Base-by-base conservation (phyloP, 805 yeast genomes). In the Teunomyces funiuensis region DNA sequence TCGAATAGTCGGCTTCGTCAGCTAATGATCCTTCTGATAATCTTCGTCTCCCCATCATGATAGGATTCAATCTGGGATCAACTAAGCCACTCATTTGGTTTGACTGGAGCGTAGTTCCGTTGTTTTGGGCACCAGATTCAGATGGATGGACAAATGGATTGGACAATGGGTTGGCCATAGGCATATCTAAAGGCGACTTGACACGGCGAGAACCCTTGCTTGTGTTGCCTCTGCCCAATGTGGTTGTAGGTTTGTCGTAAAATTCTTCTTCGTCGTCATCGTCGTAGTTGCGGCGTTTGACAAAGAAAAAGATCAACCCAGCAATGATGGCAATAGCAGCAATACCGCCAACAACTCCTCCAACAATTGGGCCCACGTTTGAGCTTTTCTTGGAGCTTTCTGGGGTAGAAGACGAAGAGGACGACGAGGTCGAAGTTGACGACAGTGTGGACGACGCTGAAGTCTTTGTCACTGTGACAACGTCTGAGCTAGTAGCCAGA, bases 1-100 rank as follows among this genome's bases (percentile, higher is more conserved):
- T 73, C 37, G 86, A 75, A 63, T 83, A 86, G 60, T 87, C 93
- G 3, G 87, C 80, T 47, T 85, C 95, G 60, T 88, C 95, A 8
- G 95, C 90, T 40, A 90, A 69, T 2, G 91, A 82, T 4, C 96
- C 96, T 54, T 86, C 91, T 53, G 89, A 81, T 46, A 87, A 73
- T 49, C 96, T 72, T 55, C 95, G 80, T 57, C 90, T 79, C 28
- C 95, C 96, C 61, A 85, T 68, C 84, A 85, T 80, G 33, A 79
- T 76, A 1, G 89, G 88, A 58, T 84, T 83, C 47, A 84, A 64
- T 43, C 89, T 71, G 37, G 85, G 88, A 60, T 80, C 90, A 33
- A 50, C 65, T 40, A 64, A 45, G 26, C 46, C 42, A 33, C 41
- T 38, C n/a, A 15, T 22, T 11, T 22, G 25, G 16, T 10, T 31